Evolutionary conservation across 305 asterid genomes (phyloP), one percentile per base, ranked within the genome.

Genomic region (Petunia hybrid): DNA sequence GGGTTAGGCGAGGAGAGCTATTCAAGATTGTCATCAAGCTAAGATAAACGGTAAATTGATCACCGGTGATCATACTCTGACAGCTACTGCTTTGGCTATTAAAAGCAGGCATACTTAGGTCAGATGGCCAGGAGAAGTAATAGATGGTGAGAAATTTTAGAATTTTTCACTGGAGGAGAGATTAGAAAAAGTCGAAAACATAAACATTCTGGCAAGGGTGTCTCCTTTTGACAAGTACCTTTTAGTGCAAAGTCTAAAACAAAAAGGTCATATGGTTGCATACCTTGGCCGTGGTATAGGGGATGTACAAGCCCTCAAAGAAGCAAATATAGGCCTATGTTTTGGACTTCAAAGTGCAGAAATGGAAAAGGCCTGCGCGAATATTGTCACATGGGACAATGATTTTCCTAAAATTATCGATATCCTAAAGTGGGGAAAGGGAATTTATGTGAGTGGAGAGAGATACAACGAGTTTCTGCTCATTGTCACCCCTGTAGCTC

Each of bases 241-340:
- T 38, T 71, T 81, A 80, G 83, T 81, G 5, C 75, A 81, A 48
- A 46, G 59, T 79, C n/a, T 81, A 35, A 81, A 81, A 51, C 68
- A 13, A 70, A 81, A 51, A 36, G 73, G 71, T 12, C 57, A 59
- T 1, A 71, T 80, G 14, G 83, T 80, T 42, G 83, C 83, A 41
- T 80, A 68, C 61, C 62, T 80, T 10, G 83, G 83, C 39, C 61
- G 83, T 36, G 83, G 83, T 7, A 4, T 57, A 10, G 79, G 83
- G 2, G 83, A 80, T 46, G 83, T 38, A 3, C 79, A 69, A 31
- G 83, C 79, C 46, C 53, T 80, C 10, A 71, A 41, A 69, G 79
- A 80, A 68, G 71, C 83, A 5, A 65, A 80, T 45, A 71, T 70
- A 10, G 83, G 83, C 42, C 14, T 80, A 0, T 80, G 79, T 7